Evolutionary conservation across 768 basidiomycete genomes (phyloP).

Genomic region (Mrakia gelida): DNA sequence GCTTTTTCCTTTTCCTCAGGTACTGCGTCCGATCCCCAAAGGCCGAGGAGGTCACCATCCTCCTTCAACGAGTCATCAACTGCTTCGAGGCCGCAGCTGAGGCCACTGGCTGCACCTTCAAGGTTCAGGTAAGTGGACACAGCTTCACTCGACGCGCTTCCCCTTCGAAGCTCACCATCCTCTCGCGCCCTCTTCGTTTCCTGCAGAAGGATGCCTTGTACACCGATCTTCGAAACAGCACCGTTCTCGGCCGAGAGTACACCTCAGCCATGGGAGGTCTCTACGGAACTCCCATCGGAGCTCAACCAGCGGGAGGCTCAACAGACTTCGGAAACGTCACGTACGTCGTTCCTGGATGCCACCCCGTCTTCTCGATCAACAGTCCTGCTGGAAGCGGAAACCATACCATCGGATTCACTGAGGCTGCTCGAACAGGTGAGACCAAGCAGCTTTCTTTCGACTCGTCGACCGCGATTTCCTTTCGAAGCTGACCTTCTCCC

Average conservation of each 20-base stretch:
- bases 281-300: background rate
- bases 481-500: background rate
- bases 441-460: no score
- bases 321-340: slow-evolving; percentile 23
- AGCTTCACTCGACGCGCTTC: no score
- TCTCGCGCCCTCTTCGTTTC: no score
- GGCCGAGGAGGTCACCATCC: slow-evolving; percentile 57
- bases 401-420: slow-evolving; percentile 19
- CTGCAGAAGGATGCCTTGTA: slow-evolving; percentile 24
- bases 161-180: no score
- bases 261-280: slow-evolving; percentile 29
- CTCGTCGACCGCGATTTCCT: background rate
- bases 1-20: background rate
- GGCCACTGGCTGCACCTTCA: slow-evolving; percentile 35
- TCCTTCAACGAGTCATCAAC: slow-evolving; percentile 58
- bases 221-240: slow-evolving; percentile 31
- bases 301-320: background rate
- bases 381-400: background rate
- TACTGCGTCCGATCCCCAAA: slow-evolving; percentile 72
- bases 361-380: slow-evolving; percentile 17
- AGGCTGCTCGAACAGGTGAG: slow-evolving; percentile 9
- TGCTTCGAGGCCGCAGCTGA: slow-evolving; percentile 42
- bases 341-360: slow-evolving; percentile 12
- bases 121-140: slow-evolving; percentile 24
- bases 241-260: slow-evolving; percentile 26